phyloP scores from a whole-genome alignment of 345 rosid species.

The Crucihimalaya himalaica region DNA sequence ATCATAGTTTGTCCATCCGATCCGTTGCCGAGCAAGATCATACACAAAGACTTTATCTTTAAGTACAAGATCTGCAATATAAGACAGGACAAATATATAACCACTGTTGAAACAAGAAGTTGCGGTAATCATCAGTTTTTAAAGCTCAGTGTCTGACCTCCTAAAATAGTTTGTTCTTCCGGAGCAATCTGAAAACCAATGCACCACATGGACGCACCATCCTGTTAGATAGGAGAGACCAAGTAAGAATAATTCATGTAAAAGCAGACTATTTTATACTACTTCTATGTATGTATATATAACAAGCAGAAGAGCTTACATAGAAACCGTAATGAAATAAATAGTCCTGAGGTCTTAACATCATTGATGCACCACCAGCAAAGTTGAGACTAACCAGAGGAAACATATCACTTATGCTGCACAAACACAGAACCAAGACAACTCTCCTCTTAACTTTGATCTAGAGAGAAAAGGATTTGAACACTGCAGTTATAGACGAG shows the following conservation, averaged over 20 bases:
- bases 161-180: constrained; percentile 71
- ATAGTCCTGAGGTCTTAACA: constrained; percentile 81
- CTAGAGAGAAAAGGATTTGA: constrained; percentile 20
- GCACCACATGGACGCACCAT: constrained; percentile 86
- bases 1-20: constrained; percentile 92
- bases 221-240: constrained; percentile 45
- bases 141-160: constrained; percentile 58
- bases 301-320: constrained; percentile 48
- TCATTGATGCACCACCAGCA: constrained; percentile 84
- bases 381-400: constrained; percentile 84
- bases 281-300: background rate
- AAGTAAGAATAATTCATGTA: background rate
- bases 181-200: constrained; percentile 70
- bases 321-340: constrained; percentile 67
- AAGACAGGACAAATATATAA: background rate
- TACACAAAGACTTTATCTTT: constrained; percentile 94
- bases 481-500: background rate
- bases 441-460: background rate
- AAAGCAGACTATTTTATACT: constrained; percentile 1
- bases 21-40: constrained; percentile 74
- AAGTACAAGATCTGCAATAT: constrained; percentile 80
- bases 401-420: constrained; percentile 67
- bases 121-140: background rate
- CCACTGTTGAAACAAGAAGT: background rate
- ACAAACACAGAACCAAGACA: constrained; percentile 17